phyloP scores from a whole-genome alignment of 768 basidiomycete genomes.

The Podaxis sp. region DNA sequence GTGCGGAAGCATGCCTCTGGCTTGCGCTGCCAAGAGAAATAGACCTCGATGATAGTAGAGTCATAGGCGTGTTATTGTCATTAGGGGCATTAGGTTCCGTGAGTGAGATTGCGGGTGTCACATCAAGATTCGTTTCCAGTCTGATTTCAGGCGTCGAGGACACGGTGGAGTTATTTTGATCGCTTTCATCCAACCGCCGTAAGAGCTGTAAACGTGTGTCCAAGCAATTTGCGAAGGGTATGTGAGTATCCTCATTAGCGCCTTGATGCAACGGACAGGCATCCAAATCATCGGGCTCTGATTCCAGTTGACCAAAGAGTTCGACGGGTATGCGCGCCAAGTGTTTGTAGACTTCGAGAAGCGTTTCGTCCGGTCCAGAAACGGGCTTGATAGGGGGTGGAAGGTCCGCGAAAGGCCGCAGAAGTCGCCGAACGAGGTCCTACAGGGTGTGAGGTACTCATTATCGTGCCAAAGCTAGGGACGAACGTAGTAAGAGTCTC shows the following conservation, averaged over 20 bases:
- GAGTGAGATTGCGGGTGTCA: slow-evolving; percentile 35
- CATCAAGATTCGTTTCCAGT: slow-evolving; percentile 27
- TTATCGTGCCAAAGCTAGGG: background rate
- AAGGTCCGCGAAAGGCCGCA: slow-evolving; percentile 49
- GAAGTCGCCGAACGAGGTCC: slow-evolving; percentile 68
- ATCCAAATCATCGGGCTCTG: slow-evolving; percentile 43
- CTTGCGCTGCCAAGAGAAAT: slow-evolving; percentile 48
- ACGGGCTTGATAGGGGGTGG: slow-evolving; percentile 38
- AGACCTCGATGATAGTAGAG: slow-evolving; percentile 46
- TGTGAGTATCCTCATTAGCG: slow-evolving; percentile 44
- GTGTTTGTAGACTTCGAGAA: slow-evolving; percentile 52
- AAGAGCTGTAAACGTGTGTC: slow-evolving; percentile 52
- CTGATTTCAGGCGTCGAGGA: slow-evolving; percentile 35
- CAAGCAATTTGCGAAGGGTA: slow-evolving; percentile 49
- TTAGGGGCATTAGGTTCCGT: slow-evolving; percentile 32
- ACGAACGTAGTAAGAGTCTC: slow-evolving; percentile 73
- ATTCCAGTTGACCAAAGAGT: slow-evolving; percentile 48
- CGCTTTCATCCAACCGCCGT: slow-evolving; percentile 26
- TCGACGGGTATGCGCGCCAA: slow-evolving; percentile 52
- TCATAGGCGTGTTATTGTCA: slow-evolving; percentile 28
- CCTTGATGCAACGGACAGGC: slow-evolving; percentile 50
- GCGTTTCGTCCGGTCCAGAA: slow-evolving; percentile 40
- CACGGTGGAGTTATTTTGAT: slow-evolving; percentile 34
- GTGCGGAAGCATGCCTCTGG: slow-evolving; percentile 56
- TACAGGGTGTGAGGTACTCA: slow-evolving; percentile 23